Conservation (phyloP, 371 early-diverging fungal species). For the Lichtheimia hyalospora region DNA sequence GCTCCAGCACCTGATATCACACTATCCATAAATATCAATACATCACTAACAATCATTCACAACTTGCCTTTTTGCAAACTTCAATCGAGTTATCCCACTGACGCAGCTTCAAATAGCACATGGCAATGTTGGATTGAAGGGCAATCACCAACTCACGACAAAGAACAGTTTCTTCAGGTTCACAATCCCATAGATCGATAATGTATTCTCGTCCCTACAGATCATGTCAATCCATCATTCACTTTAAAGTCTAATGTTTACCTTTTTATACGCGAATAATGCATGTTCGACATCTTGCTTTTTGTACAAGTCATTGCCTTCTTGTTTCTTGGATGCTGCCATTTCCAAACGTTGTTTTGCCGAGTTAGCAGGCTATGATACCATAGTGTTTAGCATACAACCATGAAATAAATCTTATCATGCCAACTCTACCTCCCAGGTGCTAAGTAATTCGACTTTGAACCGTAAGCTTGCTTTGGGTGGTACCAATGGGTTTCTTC, state of each 20-base stretch:
- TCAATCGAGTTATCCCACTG: constrained; percentile 41
- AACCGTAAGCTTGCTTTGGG: constrained; percentile 52
- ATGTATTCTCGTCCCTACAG: constrained; percentile 30
- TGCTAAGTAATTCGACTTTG: constrained; percentile 53
- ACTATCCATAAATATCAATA: not conserved
- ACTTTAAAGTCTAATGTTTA: not conserved
- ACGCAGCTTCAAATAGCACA: constrained; percentile 41
- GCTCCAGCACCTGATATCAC: constrained; percentile 33
- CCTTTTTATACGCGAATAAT: constrained; percentile 33
- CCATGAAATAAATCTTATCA: not conserved
- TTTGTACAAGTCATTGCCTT: constrained; percentile 56
- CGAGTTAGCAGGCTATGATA: constrained; percentile 18
- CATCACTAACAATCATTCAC: not conserved
- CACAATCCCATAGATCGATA: constrained; percentile 42
- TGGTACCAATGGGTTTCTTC: constrained; percentile 53
- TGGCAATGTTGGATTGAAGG: constrained; percentile 38
- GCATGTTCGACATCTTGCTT: constrained; percentile 28
- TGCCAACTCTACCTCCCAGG: constrained; percentile 40
- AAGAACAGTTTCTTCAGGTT: constrained; percentile 26
- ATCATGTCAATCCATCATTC: too few relatives aligned
- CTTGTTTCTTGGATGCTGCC: constrained; percentile 53
- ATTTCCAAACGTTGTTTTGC: constrained; percentile 23
- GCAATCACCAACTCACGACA: constrained; percentile 31
- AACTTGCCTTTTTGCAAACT: constrained; percentile 33
- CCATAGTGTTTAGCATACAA: too few relatives aligned